Percentiles rank a stretch among this genome's conserved stretches.
Evolutionary conservation across 176 grass and related monocot genomes (phyloP).

Genomic region (Tillandsia fasciculata): DNA sequence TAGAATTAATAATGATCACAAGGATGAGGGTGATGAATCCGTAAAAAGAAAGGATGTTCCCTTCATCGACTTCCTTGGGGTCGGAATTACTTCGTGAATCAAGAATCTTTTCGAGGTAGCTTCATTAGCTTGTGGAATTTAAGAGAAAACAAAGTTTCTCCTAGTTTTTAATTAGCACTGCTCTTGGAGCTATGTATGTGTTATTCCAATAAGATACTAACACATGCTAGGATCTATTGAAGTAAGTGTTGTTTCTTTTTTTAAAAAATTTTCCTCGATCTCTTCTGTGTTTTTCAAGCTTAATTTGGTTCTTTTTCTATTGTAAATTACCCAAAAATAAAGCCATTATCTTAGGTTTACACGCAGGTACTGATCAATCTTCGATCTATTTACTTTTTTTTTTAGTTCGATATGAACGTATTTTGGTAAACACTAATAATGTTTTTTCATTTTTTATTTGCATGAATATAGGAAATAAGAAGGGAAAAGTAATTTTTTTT

Average conservation of each 20-base stretch:
- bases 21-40: neutral
- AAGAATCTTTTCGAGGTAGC: neutral
- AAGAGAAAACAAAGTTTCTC: no score
- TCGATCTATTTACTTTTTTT: no score
- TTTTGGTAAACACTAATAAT: no score
- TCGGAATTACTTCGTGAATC: slow-evolving; percentile 19
- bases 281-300: neutral
- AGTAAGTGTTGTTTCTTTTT: neutral
- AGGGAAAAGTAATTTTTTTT: no score
- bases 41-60: slow-evolving; percentile 23
- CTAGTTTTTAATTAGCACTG: no score
- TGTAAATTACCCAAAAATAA: no score
- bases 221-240: slow-evolving; percentile 1
- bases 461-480: no score
- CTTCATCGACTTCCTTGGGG: slow-evolving; percentile 56
- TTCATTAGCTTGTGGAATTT: no score
- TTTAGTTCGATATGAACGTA: no score
- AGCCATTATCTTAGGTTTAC: no score
- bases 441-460: no score
- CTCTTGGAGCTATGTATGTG: slow-evolving; percentile 14
- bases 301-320: neutral
- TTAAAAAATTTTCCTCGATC: neutral
- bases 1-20: neutral
- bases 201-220: slow-evolving; percentile 19
- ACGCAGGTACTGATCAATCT: no score